A percentile compares a stretch with the other conserved stretches of the same genome.
Evolutionary conservation across 2,329 filamentous ascomycete genomes (phyloP).

Genomic region (Aureobasidium pullulans): DNA sequence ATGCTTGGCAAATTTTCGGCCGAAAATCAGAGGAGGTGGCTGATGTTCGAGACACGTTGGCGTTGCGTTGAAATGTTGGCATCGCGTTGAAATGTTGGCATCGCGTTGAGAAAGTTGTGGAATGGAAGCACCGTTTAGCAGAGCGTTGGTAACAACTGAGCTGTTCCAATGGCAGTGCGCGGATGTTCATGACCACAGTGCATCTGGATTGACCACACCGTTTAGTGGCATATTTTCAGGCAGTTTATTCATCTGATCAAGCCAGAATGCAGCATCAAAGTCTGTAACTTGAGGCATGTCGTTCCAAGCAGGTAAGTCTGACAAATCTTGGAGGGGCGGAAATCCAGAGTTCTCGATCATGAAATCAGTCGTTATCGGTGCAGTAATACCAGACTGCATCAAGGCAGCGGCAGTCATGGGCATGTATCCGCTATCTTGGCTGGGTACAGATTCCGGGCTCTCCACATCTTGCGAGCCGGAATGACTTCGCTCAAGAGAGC

Average conservation of each 20-base stretch:
- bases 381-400: no score
- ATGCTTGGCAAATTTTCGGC: conserved; percentile 10
- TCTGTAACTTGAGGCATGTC: neutral
- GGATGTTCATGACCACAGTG: neutral
- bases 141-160: neutral
- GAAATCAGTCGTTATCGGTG: neutral
- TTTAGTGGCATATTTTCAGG: neutral
- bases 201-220: neutral
- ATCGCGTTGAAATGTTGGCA: neutral
- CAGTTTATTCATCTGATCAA: neutral
- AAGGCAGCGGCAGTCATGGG: neutral
- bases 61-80: neutral
- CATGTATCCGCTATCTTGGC: neutral
- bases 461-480: neutral
- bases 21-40: neutral
- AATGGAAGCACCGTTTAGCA: neutral
- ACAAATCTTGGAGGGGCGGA: neutral
- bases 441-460: neutral
- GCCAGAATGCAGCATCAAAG: neutral
- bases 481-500: neutral
- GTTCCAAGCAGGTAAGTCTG: neutral
- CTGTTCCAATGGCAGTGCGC: neutral
- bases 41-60: neutral
- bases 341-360: neutral
- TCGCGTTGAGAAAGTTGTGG: neutral